phyloP scores from a whole-genome alignment of 1,139 yeast genomes.

The Blastobotrys serpentis region DNA sequence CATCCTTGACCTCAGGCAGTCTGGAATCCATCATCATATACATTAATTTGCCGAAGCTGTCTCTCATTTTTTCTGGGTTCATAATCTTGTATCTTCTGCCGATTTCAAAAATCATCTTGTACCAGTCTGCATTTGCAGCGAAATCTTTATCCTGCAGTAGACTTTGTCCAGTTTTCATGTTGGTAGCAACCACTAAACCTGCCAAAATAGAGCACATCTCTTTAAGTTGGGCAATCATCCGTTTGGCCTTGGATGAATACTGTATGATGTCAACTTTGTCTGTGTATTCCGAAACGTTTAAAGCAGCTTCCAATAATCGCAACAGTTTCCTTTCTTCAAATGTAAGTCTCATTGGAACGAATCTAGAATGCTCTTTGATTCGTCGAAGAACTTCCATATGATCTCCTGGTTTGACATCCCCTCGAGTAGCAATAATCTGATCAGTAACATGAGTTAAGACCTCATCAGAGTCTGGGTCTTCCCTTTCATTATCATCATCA shows the following conservation, averaged over 20 bases:
- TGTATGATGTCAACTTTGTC: conserved; percentile 68
- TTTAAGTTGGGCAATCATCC: conserved; percentile 65
- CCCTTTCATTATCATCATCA: conserved; percentile 16
- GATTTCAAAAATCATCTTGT: conserved; percentile 62
- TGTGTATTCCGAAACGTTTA: conserved; percentile 71
- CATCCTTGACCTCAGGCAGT: conserved; percentile 61
- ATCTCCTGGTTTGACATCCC: conserved; percentile 28
- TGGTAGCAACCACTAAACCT: conserved; percentile 70
- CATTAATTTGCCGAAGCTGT: conserved; percentile 69
- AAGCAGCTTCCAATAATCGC: conserved; percentile 63
- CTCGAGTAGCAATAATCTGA: conserved; percentile 30
- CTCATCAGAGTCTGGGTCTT: conserved; percentile 10
- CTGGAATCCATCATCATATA: conserved; percentile 81
- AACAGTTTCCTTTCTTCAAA: conserved; percentile 64
- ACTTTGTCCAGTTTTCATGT: conserved; percentile 62
- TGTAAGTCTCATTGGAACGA: conserved; percentile 64
- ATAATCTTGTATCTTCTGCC: conserved; percentile 75
- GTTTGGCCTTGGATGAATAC: conserved; percentile 59
- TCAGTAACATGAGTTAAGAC: conserved; percentile 22
- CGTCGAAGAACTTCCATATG: conserved; percentile 33
- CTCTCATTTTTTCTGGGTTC: conserved; percentile 78
- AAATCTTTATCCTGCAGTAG: conserved; percentile 63
- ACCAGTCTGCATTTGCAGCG: conserved; percentile 66
- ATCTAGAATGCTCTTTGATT: conserved; percentile 49
- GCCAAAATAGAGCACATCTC: conserved; percentile 74